Percentiles rank a stretch among this genome's conserved stretches.
These are phyloP conservation scores for Carex kokanica DNA, from an alignment of 176 grass and related monocot species.

Conservation along the genomic window DNA sequence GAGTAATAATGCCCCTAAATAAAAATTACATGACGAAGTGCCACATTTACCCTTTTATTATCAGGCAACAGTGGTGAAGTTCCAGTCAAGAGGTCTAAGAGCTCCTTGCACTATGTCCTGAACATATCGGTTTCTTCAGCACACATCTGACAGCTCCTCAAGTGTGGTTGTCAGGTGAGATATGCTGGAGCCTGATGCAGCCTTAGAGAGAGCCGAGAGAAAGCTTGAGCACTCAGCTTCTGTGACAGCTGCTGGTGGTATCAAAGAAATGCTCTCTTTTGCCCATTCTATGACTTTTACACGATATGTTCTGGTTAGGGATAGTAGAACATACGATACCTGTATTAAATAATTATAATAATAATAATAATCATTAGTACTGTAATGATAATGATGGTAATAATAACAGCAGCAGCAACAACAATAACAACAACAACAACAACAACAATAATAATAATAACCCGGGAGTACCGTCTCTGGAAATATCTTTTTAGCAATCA, in stretches of 20 bases:
- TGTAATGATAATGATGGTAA: background rate
- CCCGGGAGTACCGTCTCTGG: too few relatives aligned
- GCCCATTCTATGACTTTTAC: slow-evolving; percentile 68
- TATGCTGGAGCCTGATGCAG: slow-evolving; percentile 55
- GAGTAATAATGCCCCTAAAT: background rate
- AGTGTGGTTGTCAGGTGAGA: slow-evolving; percentile 44
- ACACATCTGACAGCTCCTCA: slow-evolving; percentile 88
- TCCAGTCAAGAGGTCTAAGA: slow-evolving; percentile 78
- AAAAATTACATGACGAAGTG: background rate
- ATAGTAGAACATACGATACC: slow-evolving; percentile 83
- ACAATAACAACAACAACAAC: too few relatives aligned
- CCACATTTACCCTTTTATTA: slow-evolving; percentile 17
- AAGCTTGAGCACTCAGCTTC: slow-evolving; percentile 72
- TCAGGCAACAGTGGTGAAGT: slow-evolving; percentile 37
- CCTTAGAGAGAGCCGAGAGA: slow-evolving; percentile 69
- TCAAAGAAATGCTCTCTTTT: slow-evolving; percentile 60
- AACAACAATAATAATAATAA: too few relatives aligned
- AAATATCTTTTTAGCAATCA: background rate
- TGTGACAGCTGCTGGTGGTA: slow-evolving; percentile 76
- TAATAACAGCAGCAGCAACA: too few relatives aligned
- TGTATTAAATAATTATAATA: slow-evolving; percentile 29
- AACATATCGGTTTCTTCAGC: slow-evolving; percentile 71
- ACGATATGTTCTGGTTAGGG: slow-evolving; percentile 72
- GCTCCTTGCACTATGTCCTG: slow-evolving; percentile 88
- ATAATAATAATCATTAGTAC: background rate